Percentiles rank a stretch among this genome's conserved stretches.
Evolutionary conservation across 2,329 filamentous ascomycete species (phyloP).

Genomic region (Sporothrix pseudoabietina): DNA sequence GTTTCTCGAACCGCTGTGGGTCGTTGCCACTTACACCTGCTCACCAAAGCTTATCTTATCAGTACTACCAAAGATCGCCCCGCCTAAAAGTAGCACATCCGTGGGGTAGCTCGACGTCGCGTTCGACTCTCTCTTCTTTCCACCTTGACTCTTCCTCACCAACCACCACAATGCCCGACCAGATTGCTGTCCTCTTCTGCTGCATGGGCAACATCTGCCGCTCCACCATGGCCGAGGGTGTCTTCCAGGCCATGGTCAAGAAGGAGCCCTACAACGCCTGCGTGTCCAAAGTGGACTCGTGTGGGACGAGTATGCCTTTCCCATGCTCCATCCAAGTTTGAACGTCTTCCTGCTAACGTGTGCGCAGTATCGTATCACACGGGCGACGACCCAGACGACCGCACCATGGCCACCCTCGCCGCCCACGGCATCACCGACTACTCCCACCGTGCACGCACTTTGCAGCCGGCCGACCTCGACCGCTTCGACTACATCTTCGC

Average conservation of each 20-base stretch:
- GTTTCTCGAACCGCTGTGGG: not conserved
- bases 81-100: conserved; percentile 1
- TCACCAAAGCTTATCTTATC: conserved; percentile 14
- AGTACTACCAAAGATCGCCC: not conserved
- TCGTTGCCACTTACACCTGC: not conserved
- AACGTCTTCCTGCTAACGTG: not conserved
- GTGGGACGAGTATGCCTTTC: conserved; percentile 63
- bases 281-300: conserved; percentile 77
- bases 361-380: conserved; percentile 74
- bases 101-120: not conserved
- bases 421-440: conserved; percentile 77
- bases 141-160: not conserved
- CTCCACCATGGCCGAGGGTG: conserved; percentile 94
- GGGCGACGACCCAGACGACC: conserved; percentile 73
- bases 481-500: conserved; percentile 91
- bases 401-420: conserved; percentile 78
- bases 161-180: conserved; percentile 37
- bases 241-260: conserved; percentile 73
- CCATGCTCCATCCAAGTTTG: not conserved
- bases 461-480: conserved; percentile 70
- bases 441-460: conserved; percentile 71
- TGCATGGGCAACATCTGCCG: conserved; percentile 95
- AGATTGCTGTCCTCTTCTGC: conserved; percentile 81
- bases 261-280: conserved; percentile 60
- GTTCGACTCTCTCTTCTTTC: not conserved